Base-by-base conservation (phyloP, 2,329 filamentous ascomycete genomes). In the Colletotrichum brevisporum region DNA sequence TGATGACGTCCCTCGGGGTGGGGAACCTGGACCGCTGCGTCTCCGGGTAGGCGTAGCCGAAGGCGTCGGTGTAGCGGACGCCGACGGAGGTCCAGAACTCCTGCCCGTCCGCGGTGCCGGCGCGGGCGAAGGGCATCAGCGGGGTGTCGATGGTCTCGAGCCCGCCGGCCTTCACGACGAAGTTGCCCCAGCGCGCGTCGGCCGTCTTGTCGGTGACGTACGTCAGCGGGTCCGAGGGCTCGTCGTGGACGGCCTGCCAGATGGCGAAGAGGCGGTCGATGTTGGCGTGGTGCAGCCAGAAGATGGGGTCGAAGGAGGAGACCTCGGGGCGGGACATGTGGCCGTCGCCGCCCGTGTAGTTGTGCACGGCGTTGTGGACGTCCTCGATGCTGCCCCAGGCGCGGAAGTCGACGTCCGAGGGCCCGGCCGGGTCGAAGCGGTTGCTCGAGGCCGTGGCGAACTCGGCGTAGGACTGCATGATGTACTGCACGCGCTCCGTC, bases 261-360 rank as follows among this genome's bases (percentile, higher is more conserved):
- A 70, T 70, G 24, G 67, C 63, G 26, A 67, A 63, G 2, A 70
- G 41, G 9, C 67, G 67, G 63, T 70, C 67, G 53, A 70, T 55
- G 48, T 70, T 70, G 52, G 48, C 45, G 58, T 67, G 58, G 27
- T 68, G 62, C n/a, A 91, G 78, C 84, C 85, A 90, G 77, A 91
- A 92, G 9, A 89, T 78, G 0, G 90, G 89, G 75, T 92, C 90
- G 75, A 90, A 92, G 0, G 87, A 84, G 12, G 89, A 86, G 68
- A 87, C 87, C 39, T 85, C 82, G 13, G 85, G 81, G 68, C 83
- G 84, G 4, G 83, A 69, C 73, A 85, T 84, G 69, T 84, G 77
- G 4, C 77, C 88, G 16, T 73, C 69, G 13, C 75, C 77, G 3
- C 77, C 80, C 8, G 77, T 16, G 59, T 72, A 65, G 59, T 73